Conservation (phyloP, 2,329 filamentous ascomycete species). For the Stagonosporopsis cucurbitacearum region DNA sequence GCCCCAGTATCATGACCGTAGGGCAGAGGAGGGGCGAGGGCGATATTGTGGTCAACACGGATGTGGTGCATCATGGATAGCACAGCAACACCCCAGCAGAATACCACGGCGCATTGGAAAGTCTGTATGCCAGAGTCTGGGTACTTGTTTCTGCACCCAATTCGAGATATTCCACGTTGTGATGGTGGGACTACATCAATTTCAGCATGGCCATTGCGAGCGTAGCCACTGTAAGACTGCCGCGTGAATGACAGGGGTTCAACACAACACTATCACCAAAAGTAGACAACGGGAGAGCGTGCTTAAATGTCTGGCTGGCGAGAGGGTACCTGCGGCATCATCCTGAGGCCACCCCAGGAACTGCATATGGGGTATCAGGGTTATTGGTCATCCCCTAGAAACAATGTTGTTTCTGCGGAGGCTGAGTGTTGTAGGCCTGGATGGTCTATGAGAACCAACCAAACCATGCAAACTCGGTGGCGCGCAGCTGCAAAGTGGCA, state of each 20-base stretch:
- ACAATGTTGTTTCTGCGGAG: background rate
- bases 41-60: background rate
- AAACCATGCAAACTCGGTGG: background rate
- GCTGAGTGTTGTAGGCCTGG: background rate
- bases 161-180: background rate
- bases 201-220: background rate
- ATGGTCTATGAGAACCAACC: background rate
- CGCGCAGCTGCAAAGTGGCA: background rate
- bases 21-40: background rate
- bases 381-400: background rate
- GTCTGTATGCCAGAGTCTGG: background rate
- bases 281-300: background rate
- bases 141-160: background rate
- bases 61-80: background rate
- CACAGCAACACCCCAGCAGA: background rate
- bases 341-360: background rate
- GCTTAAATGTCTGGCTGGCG: no score
- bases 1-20: background rate
- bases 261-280: background rate
- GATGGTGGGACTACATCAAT: background rate
- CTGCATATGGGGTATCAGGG: background rate
- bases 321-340: background rate
- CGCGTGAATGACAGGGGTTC: background rate
- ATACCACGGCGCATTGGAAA: background rate
- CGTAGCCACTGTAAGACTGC: background rate